A percentile compares a stretch with the other conserved stretches of the same genome.
Conservation (phyloP, 2,329 filamentous ascomycete genomes). For the Xylaria multiplex region DNA sequence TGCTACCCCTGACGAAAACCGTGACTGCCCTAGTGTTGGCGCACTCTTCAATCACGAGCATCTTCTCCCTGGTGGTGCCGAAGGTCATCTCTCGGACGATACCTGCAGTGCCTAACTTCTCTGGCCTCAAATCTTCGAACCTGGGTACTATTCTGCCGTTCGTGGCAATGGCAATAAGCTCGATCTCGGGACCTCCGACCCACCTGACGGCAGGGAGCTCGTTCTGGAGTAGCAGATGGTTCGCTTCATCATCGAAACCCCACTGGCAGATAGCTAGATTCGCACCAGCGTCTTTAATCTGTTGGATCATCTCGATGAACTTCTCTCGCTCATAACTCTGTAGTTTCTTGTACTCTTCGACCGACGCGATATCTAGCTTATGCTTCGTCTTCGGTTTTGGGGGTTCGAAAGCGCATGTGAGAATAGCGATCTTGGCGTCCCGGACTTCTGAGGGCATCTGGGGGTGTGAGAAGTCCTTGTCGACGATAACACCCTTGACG, state of each 20-base stretch:
- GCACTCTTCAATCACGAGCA: constrained; percentile 99
- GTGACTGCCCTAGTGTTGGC: constrained; percentile 97
- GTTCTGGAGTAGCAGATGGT: constrained; percentile 96
- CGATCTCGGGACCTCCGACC: constrained; percentile 98
- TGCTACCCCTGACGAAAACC: constrained; percentile 94
- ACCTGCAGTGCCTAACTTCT: constrained; percentile 91
- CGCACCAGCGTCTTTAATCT: constrained; percentile 96
- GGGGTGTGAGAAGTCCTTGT: constrained; percentile 99
- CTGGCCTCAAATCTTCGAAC: constrained; percentile 90
- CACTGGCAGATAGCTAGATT: constrained; percentile 99
- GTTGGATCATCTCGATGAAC: constrained; percentile 97
- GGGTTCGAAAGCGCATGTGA: constrained; percentile 98
- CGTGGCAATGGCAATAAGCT: constrained; percentile 97
- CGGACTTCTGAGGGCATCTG: constrained; percentile 97
- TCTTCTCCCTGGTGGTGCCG: constrained; percentile 97
- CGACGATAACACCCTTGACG: constrained; percentile 97
- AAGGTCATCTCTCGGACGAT: constrained; percentile 95
- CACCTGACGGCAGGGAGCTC: constrained; percentile 94
- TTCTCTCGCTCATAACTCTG: constrained; percentile 96
- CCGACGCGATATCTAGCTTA: constrained; percentile 95
- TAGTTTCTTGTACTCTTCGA: constrained; percentile 98
- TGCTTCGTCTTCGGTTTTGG: constrained; percentile 99
- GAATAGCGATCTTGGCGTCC: constrained; percentile 96
- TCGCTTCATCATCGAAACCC: constrained; percentile 99
- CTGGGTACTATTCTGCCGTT: constrained; percentile 97